Conservation (phyloP, 352 stramenopile species). For the Aphanomyces invadans region DNA sequence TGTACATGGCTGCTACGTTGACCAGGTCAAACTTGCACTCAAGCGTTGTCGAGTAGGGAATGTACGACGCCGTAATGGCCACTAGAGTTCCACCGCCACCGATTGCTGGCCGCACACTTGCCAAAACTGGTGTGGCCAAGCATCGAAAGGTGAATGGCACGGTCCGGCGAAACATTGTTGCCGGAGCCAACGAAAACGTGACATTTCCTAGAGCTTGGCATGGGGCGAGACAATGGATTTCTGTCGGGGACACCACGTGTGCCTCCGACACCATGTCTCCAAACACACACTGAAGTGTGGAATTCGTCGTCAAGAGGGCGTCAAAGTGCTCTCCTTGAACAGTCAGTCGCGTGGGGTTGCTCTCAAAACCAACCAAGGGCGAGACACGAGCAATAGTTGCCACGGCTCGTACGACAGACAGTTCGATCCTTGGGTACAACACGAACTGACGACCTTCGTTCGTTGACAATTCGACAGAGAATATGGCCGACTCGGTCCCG, state of each 20-base stretch:
- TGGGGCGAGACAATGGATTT: slow-evolving; percentile 34
- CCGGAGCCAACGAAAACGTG: slow-evolving; percentile 30
- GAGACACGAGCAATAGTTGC: background rate
- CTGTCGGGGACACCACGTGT: slow-evolving; percentile 27
- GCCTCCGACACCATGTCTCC: slow-evolving; percentile 26
- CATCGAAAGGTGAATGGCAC: slow-evolving; percentile 29
- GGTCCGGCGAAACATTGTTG: slow-evolving; percentile 24
- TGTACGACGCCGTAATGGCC: slow-evolving; percentile 31
- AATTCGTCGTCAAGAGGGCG: slow-evolving; percentile 23
- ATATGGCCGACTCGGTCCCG: background rate
- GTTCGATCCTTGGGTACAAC: background rate
- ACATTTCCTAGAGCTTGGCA: slow-evolving; percentile 19
- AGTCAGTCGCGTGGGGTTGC: background rate
- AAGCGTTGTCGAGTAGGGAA: slow-evolving; percentile 26
- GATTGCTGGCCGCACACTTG: slow-evolving; percentile 28
- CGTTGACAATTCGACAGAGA: background rate
- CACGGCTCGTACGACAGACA: background rate
- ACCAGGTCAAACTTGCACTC: slow-evolving; percentile 23
- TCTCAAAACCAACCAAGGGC: slow-evolving; percentile 7
- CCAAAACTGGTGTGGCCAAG: slow-evolving; percentile 27
- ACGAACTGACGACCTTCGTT: background rate
- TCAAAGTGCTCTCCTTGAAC: background rate
- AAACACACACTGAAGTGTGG: slow-evolving; percentile 31
- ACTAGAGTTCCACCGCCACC: slow-evolving; percentile 29
- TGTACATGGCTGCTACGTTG: slow-evolving; percentile 21